phyloP scores from a whole-genome alignment of 202 grass and related monocot species.

The Cymbopogon flexuosus region DNA sequence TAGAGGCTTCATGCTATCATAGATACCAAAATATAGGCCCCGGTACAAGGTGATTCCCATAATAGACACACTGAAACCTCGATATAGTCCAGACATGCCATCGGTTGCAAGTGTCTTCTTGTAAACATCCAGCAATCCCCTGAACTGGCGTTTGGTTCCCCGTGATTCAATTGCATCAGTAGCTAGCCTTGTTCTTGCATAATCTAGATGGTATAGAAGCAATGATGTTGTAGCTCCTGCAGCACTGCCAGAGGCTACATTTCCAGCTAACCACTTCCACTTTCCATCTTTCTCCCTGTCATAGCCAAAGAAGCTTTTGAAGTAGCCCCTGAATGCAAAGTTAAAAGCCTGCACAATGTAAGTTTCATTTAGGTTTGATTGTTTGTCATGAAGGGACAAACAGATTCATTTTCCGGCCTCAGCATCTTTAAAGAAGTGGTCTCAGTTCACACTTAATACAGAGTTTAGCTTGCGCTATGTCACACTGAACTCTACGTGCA shows the following conservation, averaged over 20 bases:
- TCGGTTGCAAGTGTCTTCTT: conserved; percentile 63
- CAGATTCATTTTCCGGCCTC: background rate
- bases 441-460: background rate
- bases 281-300: conserved; percentile 59
- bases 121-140: conserved; percentile 76
- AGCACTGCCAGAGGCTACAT: conserved; percentile 76
- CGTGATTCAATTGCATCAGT: conserved; percentile 69
- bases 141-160: conserved; percentile 56
- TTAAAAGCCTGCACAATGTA: conserved; percentile 65
- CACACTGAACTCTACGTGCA: background rate
- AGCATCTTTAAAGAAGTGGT: background rate
- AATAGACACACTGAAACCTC: conserved; percentile 80
- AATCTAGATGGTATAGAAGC: conserved; percentile 92
- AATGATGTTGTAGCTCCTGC: conserved; percentile 75
- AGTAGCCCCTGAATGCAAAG: conserved; percentile 93
- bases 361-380: background rate
- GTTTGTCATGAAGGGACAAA: background rate
- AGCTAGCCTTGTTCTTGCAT: conserved; percentile 69
- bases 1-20: conserved; percentile 81
- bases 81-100: conserved; percentile 69
- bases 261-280: conserved; percentile 66
- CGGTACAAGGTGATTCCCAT: conserved; percentile 83
- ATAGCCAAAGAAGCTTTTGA: conserved; percentile 62
- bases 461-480: background rate
- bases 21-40: conserved; percentile 86